Evolutionary conservation across 306 rosid species (phyloP).

Genomic region (Quercus alba): DNA sequence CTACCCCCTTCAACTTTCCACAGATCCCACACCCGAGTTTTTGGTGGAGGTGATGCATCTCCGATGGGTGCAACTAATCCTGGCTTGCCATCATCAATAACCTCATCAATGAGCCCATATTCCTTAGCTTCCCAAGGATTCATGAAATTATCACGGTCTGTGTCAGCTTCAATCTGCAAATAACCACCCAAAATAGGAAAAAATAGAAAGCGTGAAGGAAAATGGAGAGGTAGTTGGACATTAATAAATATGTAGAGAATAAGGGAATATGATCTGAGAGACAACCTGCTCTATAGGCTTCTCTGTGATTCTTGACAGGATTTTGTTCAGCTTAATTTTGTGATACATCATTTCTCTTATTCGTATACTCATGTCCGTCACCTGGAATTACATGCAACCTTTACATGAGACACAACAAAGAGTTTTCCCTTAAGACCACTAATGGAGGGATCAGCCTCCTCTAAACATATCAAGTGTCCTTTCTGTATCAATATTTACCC

Average conservation of each 20-base stretch:
- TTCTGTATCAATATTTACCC: not conserved
- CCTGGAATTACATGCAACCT: conserved; percentile 43
- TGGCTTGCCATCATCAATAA: conserved; percentile 90
- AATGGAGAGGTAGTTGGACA: not conserved
- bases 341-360: conserved; percentile 83
- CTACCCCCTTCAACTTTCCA: conserved; percentile 61
- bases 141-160: conserved; percentile 88
- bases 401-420: not conserved
- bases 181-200: not conserved
- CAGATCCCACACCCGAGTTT: conserved; percentile 48
- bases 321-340: conserved; percentile 85
- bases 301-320: conserved; percentile 77
- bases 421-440: not conserved
- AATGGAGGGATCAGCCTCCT: not conserved
- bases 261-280: conserved; percentile 2
- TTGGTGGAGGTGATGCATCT: conserved; percentile 73
- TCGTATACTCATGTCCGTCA: conserved; percentile 71
- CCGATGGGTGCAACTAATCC: conserved; percentile 82
- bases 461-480: not conserved
- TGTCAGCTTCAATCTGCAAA: conserved; percentile 74
- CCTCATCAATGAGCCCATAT: conserved; percentile 77
- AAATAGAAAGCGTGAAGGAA: not conserved
- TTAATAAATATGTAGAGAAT: not conserved
- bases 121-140: conserved; percentile 94
- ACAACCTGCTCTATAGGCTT: conserved; percentile 74